Conservation (phyloP, 805 yeast species). For the Vanderwaltozyma tropicalis region DNA sequence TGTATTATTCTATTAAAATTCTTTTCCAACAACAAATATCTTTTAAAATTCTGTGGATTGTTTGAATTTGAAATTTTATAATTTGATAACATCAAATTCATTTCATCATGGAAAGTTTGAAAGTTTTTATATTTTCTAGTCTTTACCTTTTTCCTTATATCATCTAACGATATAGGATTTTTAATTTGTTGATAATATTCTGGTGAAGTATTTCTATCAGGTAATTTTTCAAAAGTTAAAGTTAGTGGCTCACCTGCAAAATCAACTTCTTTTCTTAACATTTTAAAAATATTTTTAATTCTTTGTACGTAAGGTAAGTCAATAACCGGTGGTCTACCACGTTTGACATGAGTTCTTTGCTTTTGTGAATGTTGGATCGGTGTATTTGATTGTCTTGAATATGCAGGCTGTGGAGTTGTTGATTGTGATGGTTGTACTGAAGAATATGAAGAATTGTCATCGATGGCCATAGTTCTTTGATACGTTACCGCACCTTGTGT, state of each 20-base stretch:
- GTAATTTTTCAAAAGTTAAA: constrained; percentile 69
- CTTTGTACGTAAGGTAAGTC: constrained; percentile 63
- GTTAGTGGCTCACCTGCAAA: constrained; percentile 43
- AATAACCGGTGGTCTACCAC: constrained; percentile 30
- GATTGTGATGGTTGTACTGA: constrained; percentile 2
- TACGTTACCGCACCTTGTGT: neutral
- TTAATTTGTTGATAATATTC: constrained; percentile 29
- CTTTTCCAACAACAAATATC: constrained; percentile 50
- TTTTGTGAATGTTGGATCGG: constrained; percentile 7
- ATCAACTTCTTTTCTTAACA: constrained; percentile 62
- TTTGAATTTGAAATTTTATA: constrained; percentile 55
- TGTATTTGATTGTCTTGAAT: neutral
- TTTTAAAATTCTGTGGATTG: constrained; percentile 47
- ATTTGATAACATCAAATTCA: constrained; percentile 63
- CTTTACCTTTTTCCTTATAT: constrained; percentile 72
- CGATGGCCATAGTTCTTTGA: neutral
- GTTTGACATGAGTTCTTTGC: constrained; percentile 23
- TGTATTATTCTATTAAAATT: constrained; percentile 49
- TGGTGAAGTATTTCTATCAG: constrained; percentile 45
- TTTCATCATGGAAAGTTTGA: constrained; percentile 66
- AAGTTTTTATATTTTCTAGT: constrained; percentile 71
- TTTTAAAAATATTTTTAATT: constrained; percentile 76
- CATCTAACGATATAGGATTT: constrained; percentile 52
- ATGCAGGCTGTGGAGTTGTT: constrained; percentile 7
- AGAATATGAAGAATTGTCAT: neutral